Conservation (phyloP, 371 early-diverging fungal genomes). For the Mortierella sp. region DNA sequence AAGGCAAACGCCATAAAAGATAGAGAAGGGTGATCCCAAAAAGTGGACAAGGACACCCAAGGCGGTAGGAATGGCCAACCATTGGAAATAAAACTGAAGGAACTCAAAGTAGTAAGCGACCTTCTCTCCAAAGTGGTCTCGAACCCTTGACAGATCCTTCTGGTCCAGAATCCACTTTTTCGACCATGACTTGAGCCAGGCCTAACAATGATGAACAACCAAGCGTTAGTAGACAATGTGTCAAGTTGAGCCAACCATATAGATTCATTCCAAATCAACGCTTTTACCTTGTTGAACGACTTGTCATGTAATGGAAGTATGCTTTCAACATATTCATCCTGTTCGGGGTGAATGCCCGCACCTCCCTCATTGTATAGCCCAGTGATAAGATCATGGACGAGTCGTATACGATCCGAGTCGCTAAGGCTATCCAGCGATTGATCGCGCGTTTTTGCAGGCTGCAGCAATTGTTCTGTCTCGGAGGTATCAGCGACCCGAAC, state of each 20-base stretch:
- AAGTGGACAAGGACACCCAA: slow-evolving; percentile 72
- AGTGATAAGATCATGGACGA: slow-evolving; percentile 80
- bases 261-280: too few relatives aligned
- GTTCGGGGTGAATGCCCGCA: slow-evolving; percentile 69
- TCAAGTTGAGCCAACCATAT: too few relatives aligned
- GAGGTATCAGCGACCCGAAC: slow-evolving; percentile 57
- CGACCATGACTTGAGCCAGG: slow-evolving; percentile 84
- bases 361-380: slow-evolving; percentile 74
- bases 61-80: slow-evolving; percentile 74
- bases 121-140: slow-evolving; percentile 87
- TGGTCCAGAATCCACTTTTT: slow-evolving; percentile 78
- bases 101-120: slow-evolving; percentile 92
- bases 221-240: neutral
- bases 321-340: slow-evolving; percentile 71
- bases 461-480: slow-evolving; percentile 42
- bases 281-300: slow-evolving; percentile 78
- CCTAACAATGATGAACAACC: slow-evolving; percentile 38
- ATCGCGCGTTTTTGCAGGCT: slow-evolving; percentile 35
- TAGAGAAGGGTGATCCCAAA: slow-evolving; percentile 64
- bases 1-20: slow-evolving; percentile 72
- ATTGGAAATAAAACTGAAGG: slow-evolving; percentile 83
- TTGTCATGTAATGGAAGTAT: slow-evolving; percentile 84
- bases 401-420: slow-evolving; percentile 79
- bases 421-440: slow-evolving; percentile 54
- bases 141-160: slow-evolving; percentile 72